These are phyloP conservation scores for Candida pseudoviswanathii DNA, from an alignment of 1,139 yeast species.

Conservation along the genomic window DNA sequence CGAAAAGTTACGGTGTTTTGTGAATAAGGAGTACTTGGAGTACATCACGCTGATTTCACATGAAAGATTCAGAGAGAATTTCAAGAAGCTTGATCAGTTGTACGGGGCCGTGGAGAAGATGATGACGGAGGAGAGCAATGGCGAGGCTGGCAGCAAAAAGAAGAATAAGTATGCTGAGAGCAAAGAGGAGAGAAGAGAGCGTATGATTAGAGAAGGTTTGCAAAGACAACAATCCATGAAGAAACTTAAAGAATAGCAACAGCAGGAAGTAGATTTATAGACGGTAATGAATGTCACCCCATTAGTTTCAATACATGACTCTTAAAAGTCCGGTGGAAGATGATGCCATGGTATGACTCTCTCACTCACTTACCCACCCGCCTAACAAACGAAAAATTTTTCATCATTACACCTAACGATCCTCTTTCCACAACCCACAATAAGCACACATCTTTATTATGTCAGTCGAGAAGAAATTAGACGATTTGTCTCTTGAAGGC, in stretches of 20 bases:
- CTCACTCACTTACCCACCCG: background rate
- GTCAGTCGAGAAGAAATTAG: conserved; percentile 17
- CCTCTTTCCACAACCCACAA: background rate
- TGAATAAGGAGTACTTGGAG: conserved; percentile 49
- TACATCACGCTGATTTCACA: conserved; percentile 51
- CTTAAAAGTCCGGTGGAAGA: no score
- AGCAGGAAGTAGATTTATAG: conserved; percentile 3
- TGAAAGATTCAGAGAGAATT: conserved; percentile 67
- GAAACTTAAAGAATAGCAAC: conserved; percentile 21
- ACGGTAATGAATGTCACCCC: background rate
- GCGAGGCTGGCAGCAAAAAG: conserved; percentile 3
- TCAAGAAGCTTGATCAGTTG: conserved; percentile 52
- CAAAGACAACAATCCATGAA: conserved; percentile 44
- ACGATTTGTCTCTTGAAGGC: conserved; percentile 16
- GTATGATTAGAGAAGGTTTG: conserved; percentile 66
- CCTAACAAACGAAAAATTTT: background rate
- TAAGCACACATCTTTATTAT: conserved; percentile 8
- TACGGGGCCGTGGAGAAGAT: conserved; percentile 42
- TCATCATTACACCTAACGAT: background rate
- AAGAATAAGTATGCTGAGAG: conserved; percentile 22
- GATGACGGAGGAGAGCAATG: conserved; percentile 13
- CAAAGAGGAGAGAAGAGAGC: conserved; percentile 57
- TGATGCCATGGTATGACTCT: no score
- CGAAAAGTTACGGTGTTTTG: conserved; percentile 41
- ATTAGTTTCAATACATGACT: background rate